A percentile compares a stretch with the other conserved stretches of the same genome.
These are phyloP conservation scores for Neurospora africana DNA, from an alignment of 495 filamentous ascomycete species.

Conservation along the genomic window DNA sequence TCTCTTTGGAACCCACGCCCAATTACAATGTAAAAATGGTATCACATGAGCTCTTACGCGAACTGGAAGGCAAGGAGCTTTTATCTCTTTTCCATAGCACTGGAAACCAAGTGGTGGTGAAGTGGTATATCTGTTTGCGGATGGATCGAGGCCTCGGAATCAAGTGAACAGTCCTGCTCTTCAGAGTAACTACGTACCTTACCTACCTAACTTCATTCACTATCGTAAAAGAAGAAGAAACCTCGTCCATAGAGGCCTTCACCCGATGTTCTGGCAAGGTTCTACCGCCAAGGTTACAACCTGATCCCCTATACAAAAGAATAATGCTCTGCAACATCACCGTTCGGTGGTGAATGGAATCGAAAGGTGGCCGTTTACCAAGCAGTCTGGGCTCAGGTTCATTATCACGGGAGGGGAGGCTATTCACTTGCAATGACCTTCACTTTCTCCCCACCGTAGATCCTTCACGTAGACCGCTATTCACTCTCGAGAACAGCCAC, in stretches of 20 bases:
- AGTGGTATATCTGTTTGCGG: background rate
- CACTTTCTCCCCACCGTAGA: background rate
- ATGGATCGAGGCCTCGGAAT: background rate
- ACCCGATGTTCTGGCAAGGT: background rate
- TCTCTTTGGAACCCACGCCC: background rate
- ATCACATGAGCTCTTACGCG: background rate
- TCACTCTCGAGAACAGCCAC: background rate
- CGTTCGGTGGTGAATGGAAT: background rate
- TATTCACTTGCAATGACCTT: background rate
- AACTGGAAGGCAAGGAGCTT: background rate
- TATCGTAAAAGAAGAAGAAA: background rate
- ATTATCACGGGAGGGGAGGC: background rate
- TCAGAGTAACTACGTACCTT: background rate
- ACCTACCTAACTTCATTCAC: background rate
- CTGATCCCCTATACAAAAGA: background rate
- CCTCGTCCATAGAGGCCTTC: background rate
- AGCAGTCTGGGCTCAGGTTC: background rate
- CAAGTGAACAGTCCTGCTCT: background rate
- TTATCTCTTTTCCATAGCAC: background rate
- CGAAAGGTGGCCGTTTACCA: background rate
- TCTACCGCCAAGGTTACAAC: background rate
- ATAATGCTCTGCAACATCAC: background rate
- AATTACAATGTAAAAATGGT: background rate
- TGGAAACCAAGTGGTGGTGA: background rate
- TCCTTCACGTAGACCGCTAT: background rate